A percentile compares a stretch with the other conserved stretches of the same genome.
Evolutionary conservation across 768 basidiomycete genomes (phyloP).

Genomic region (Pisolithus microcarpus): DNA sequence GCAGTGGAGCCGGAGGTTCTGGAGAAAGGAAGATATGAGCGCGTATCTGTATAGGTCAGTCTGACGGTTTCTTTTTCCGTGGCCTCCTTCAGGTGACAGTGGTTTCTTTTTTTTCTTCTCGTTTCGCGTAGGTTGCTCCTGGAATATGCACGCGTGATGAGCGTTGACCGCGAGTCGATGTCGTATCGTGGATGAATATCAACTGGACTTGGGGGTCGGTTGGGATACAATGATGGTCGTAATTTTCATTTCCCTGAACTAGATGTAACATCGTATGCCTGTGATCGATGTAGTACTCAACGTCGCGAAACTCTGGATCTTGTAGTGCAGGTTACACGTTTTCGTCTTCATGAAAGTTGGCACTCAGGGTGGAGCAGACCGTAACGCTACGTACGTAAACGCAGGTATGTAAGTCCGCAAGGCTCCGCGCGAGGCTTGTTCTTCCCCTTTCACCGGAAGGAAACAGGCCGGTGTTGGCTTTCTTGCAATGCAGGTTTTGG

Average conservation of each 20-base stretch:
- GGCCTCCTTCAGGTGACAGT: no score
- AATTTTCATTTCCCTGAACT: neutral
- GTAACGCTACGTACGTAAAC: no score
- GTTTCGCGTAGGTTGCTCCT: conserved; percentile 33
- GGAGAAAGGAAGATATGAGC: conserved; percentile 49
- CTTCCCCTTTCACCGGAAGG: no score
- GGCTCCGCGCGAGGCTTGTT: no score
- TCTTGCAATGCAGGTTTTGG: no score
- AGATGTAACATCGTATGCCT: neutral
- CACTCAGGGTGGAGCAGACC: no score
- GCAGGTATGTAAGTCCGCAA: no score
- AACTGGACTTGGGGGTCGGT: neutral
- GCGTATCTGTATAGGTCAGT: conserved; percentile 47
- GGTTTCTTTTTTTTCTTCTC: neutral
- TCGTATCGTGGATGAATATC: conserved; percentile 12
- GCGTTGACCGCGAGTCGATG: conserved; percentile 35
- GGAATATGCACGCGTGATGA: conserved; percentile 47
- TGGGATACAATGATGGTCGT: neutral
- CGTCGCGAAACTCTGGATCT: no score
- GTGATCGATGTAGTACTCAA: no score
- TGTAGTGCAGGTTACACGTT: neutral
- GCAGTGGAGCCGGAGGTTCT: conserved; percentile 44
- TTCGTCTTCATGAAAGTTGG: no score
- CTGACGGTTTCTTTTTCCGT: neutral
- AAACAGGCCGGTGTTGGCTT: no score